Evolutionary conservation across 2,329 filamentous ascomycete species (phyloP).

Genomic region (Ascochyta rabiei): DNA sequence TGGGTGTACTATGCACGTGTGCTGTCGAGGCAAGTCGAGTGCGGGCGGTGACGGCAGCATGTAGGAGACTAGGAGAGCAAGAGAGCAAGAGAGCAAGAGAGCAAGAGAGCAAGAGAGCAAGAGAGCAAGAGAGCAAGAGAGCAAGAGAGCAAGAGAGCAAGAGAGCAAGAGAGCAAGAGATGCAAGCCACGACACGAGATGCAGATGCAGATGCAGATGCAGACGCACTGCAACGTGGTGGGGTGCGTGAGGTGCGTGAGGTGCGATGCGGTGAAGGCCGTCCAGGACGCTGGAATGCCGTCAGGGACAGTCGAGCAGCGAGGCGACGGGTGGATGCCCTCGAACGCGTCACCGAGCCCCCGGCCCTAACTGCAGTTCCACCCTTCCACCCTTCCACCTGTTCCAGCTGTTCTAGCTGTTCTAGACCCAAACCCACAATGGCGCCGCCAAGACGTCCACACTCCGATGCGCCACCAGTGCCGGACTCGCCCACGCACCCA

Average conservation of each 20-base stretch:
- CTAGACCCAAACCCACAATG: conserved; percentile 13
- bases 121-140: not conserved
- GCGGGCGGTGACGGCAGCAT: conserved; percentile 7
- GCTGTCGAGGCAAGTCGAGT: conserved; percentile 4
- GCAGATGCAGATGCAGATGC: not conserved
- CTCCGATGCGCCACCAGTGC: conserved; percentile 13
- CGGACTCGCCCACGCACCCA: conserved; percentile 13
- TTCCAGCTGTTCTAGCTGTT: not conserved
- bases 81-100: not conserved
- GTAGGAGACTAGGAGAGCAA: too few species aligned
- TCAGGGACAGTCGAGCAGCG: too few species aligned
- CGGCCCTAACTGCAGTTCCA: not conserved
- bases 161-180: not conserved
- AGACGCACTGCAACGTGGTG: not conserved
- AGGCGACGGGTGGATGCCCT: too few species aligned
- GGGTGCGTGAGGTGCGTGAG: too few species aligned
- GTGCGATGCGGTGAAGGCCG: too few species aligned
- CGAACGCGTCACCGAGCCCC: conserved; percentile 15
- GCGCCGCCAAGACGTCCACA: conserved; percentile 9
- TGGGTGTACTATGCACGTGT: conserved; percentile 15
- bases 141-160: not conserved
- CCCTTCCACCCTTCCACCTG: too few species aligned
- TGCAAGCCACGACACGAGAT: not conserved
- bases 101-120: not conserved
- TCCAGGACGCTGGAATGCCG: too few species aligned